Base-by-base conservation (phyloP, 176 grass and related monocot genomes). In the Zea luxurians region DNA sequence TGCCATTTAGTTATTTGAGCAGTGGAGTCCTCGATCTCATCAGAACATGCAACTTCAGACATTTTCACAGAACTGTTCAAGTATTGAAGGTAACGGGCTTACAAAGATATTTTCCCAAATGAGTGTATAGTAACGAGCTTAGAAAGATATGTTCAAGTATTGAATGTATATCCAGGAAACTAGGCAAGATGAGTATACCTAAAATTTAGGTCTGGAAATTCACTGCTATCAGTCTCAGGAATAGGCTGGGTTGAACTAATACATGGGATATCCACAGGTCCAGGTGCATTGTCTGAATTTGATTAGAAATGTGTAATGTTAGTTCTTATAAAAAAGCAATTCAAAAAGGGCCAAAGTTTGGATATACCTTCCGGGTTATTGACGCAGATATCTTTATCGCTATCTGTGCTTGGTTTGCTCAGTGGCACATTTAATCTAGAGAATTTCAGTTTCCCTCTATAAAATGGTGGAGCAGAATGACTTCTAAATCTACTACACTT, bases 401-500 rank as follows among this genome's bases (percentile, higher is more conserved):
- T 68, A 73, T 85, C 66, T 82, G 59, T 58, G 68, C 46, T 78
- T 48, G 64, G 78, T 62, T 70, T 78, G 48, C 73, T 80, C 54
- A 53, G 66, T 49, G 61, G 71, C 34, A 90, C 80, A 74, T 83
- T 91, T 75, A 94, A 74, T 63, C 82, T 61, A 44, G 85, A 77
- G 79, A 82, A 89, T 84, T 98, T 98, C 65, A 13, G 66, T 83
- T 92, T 97, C 65, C 80, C 89, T 83, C 44, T 92, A 86, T 90
- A 90, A 85, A 94, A 92, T 77, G 95, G 95, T 81, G 91, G 95
- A 60, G 95, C 91, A 42, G 95, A 94, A 67, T 35, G 37, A 77
- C 95, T 92, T 79, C 85, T 88, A 75, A 80, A 73, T 84, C 85
- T 90, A 86, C 50, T 85, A 82, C 52, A 66, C 61, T 84, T 82